Percentiles rank a stretch among this genome's conserved stretches.
Evolutionary conservation across 2,329 filamentous ascomycete species (phyloP).

Genomic region (Fusarium begoniae): DNA sequence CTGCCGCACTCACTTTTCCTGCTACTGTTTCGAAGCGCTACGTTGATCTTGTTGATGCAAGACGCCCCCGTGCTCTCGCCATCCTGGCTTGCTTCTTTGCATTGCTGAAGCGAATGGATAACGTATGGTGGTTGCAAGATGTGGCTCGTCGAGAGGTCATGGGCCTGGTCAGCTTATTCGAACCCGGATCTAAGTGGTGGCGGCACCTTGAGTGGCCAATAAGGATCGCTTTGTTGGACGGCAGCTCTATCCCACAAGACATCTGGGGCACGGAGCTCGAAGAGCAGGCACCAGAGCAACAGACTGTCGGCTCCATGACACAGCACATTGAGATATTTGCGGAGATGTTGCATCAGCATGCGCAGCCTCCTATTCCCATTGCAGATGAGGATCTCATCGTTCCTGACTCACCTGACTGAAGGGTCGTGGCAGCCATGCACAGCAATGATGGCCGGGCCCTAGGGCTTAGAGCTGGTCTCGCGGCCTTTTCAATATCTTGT

Average conservation of each 20-base stretch:
- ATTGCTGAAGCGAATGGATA: constrained; percentile 68
- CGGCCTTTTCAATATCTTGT: constrained; percentile 2
- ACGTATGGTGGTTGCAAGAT: constrained; percentile 75
- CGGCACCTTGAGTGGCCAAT: constrained; percentile 69
- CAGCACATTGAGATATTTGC: constrained; percentile 54
- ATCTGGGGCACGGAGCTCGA: constrained; percentile 65
- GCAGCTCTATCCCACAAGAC: constrained; percentile 61
- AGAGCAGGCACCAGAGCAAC: constrained; percentile 50
- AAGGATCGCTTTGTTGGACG: constrained; percentile 66
- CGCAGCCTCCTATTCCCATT: constrained; percentile 42
- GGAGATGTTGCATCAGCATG: constrained; percentile 47
- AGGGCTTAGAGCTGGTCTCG: constrained; percentile 31
- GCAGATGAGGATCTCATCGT: constrained; percentile 47
- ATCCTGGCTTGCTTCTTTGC: constrained; percentile 75
- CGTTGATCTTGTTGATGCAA: constrained; percentile 66
- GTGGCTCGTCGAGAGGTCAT: constrained; percentile 72
- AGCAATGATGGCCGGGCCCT: neutral
- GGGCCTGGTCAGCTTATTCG: constrained; percentile 68
- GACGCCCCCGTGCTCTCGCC: constrained; percentile 68
- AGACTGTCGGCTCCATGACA: constrained; percentile 50
- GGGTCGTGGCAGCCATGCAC: neutral
- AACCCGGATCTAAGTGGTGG: constrained; percentile 68
- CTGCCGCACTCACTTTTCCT: constrained; percentile 69
- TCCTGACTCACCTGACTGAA: constrained; percentile 47
- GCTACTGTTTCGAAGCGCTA: constrained; percentile 70